Percentiles rank a stretch among this genome's conserved stretches.
phyloP scores from a whole-genome alignment of 2,329 filamentous ascomycete genomes.

The Laburnicola sp. region DNA sequence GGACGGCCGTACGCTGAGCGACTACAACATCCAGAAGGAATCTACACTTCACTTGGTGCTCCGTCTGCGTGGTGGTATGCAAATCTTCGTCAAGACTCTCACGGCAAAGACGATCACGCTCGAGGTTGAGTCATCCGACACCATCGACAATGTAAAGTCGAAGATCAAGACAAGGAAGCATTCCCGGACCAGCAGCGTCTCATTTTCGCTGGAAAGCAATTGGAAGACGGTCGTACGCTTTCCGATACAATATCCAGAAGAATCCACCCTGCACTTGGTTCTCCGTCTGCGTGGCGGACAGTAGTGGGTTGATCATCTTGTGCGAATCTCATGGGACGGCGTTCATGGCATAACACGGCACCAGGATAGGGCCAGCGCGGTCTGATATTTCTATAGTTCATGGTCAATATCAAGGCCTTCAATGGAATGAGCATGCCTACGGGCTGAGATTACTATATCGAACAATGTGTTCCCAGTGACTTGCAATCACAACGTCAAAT shows the following conservation, averaged over 20 bases:
- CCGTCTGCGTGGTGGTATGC: slow-evolving; percentile 79
- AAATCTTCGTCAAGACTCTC: slow-evolving; percentile 61
- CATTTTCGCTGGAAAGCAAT: slow-evolving; percentile 91
- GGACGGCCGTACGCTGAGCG: slow-evolving; percentile 84
- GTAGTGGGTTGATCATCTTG: slow-evolving; percentile 39
- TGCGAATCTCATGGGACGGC: slow-evolving; percentile 33
- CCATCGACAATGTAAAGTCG: slow-evolving; percentile 90
- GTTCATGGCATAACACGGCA: slow-evolving; percentile 33
- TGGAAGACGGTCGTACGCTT: slow-evolving; percentile 88
- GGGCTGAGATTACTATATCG: slow-evolving; percentile 26
- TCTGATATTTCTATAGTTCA: slow-evolving; percentile 35
- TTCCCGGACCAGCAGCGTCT: slow-evolving; percentile 93
- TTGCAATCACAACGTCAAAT: not conserved
- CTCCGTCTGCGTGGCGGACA: slow-evolving; percentile 61
- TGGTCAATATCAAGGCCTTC: slow-evolving; percentile 23
- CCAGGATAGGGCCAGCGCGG: slow-evolving; percentile 22
- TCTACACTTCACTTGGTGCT: slow-evolving; percentile 83
- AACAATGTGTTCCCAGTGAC: slow-evolving; percentile 17
- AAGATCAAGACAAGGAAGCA: slow-evolving; percentile 83
- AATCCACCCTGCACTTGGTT: slow-evolving; percentile 67
- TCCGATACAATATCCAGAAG: slow-evolving; percentile 96
- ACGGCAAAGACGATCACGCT: slow-evolving; percentile 95
- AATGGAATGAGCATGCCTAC: slow-evolving; percentile 39
- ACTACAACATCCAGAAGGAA: slow-evolving; percentile 97
- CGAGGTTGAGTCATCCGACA: slow-evolving; percentile 86